Base-by-base conservation (phyloP, 164 flowering plant genomes). In the Platanus orientalis region DNA sequence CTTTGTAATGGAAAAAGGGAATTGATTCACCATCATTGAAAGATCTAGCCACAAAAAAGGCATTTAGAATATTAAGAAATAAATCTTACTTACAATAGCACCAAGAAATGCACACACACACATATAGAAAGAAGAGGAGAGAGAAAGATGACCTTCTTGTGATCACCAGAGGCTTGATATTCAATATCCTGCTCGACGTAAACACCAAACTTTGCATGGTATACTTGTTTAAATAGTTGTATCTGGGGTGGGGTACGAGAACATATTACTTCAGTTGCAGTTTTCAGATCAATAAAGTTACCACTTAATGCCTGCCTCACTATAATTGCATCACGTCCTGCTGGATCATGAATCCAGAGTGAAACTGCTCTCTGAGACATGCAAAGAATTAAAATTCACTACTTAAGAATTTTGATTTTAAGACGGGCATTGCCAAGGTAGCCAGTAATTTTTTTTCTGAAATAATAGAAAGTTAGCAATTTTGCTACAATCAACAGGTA, bases 181-280 rank as follows among this genome's bases (percentile, higher is more conserved):
- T 4, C n/a, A 39, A 61, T 61, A 23, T 61, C 65, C 6, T 21
- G 11, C 42, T 49, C 45, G 13, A 81, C 75, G 48, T 66, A 63
- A 51, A 60, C 30, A 34, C 80, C 69, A 69, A 34, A 83, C 52
- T 19, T 58, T 3, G 73, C 9, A 54, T 27, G 48, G 53, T 81
- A 84, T 28, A 67, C 30, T 63, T 80, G 83, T 60, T 73, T 78
- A 12, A 78, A 60, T 20, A 64, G 70, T 27, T 64, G 75, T 16
- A 81, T 40, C 59, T 74, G 77, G 23, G 80, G 27, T 6, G 80
- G 58, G 42, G 80, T 76, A 0, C 84, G 76, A n/a, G 84, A 72
- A 56, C 84, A 78, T 53, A 81, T 74, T 2, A 81, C 61, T 66
- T 81, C 82, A 24, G 79, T 74, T 4, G 70, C 79, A 60, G 76